These are phyloP conservation scores for Tolypocladium guangdongense DNA, from an alignment of 2,329 filamentous ascomycete species.

Conservation along the genomic window DNA sequence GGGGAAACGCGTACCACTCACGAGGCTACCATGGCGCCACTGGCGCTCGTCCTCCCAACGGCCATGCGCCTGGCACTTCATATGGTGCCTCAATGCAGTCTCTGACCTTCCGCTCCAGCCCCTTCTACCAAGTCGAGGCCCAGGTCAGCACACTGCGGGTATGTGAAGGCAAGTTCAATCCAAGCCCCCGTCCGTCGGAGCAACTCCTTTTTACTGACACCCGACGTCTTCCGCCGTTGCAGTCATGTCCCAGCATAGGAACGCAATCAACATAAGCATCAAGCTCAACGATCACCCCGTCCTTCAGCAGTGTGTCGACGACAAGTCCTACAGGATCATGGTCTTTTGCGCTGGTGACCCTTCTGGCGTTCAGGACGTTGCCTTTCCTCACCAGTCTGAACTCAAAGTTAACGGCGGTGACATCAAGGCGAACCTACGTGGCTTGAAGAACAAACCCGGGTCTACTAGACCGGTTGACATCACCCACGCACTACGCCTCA, in stretches of 20 bases:
- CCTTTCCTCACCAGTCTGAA: constrained; percentile 88
- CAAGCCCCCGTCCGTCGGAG: neutral
- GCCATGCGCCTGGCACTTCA: constrained; percentile 8
- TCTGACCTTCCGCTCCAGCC: constrained; percentile 54
- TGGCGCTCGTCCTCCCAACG: constrained; percentile 6
- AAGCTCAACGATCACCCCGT: constrained; percentile 39
- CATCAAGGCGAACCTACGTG: constrained; percentile 85
- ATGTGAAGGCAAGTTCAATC: constrained; percentile 55
- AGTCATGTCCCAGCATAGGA: constrained; percentile 46
- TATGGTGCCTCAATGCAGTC: constrained; percentile 7
- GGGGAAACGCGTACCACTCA: constrained; percentile 3
- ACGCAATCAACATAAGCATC: constrained; percentile 34
- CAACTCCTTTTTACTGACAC: neutral
- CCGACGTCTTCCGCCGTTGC: neutral
- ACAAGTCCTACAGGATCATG: constrained; percentile 61
- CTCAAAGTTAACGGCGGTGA: constrained; percentile 82
- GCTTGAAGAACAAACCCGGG: constrained; percentile 90
- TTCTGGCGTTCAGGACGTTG: constrained; percentile 58
- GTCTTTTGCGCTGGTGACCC: constrained; percentile 69
- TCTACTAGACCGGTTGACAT: constrained; percentile 91
- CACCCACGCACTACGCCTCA: constrained; percentile 62
- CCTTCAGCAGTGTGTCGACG: constrained; percentile 43
- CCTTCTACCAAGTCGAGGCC: constrained; percentile 67
- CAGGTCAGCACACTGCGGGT: constrained; percentile 53
- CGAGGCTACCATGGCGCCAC: constrained; percentile 6